phyloP scores from a whole-genome alignment of 176 grass and related monocot species.

The Carex parvula region DNA sequence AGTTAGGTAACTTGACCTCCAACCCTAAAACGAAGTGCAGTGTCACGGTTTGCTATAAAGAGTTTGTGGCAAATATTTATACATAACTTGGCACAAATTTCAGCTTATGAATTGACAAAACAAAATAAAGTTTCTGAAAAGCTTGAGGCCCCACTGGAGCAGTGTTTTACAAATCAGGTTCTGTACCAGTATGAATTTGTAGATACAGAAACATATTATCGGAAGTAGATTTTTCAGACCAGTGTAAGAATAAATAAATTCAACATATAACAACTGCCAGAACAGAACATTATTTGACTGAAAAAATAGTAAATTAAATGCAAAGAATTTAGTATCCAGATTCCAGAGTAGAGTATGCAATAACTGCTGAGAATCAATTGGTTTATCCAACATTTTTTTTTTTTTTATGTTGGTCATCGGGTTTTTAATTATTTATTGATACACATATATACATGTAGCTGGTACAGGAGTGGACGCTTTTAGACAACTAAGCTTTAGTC shows the following conservation, averaged over 20 bases:
- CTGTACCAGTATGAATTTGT: background rate
- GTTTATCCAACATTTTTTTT: background rate
- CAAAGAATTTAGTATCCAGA: background rate
- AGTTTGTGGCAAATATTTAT: background rate
- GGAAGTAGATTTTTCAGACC: slow-evolving; percentile 2
- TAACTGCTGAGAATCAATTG: background rate
- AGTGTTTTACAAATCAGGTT: background rate
- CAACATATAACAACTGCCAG: background rate
- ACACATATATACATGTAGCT: background rate
- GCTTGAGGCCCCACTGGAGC: background rate
- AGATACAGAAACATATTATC: background rate
- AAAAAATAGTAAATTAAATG: background rate
- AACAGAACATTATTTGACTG: background rate
- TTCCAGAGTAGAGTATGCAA: background rate
- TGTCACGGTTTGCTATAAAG: background rate
- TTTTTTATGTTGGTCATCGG: background rate
- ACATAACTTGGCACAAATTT: background rate
- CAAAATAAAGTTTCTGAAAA: background rate
- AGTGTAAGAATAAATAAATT: background rate
- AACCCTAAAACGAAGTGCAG: background rate
- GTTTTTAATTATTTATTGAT: background rate
- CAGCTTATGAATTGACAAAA: background rate
- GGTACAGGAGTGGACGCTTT: background rate
- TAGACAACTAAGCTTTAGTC: background rate
- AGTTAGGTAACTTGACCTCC: no score